Base-by-base conservation (phyloP, 495 filamentous ascomycete species). In the Xylaria nigripes region DNA sequence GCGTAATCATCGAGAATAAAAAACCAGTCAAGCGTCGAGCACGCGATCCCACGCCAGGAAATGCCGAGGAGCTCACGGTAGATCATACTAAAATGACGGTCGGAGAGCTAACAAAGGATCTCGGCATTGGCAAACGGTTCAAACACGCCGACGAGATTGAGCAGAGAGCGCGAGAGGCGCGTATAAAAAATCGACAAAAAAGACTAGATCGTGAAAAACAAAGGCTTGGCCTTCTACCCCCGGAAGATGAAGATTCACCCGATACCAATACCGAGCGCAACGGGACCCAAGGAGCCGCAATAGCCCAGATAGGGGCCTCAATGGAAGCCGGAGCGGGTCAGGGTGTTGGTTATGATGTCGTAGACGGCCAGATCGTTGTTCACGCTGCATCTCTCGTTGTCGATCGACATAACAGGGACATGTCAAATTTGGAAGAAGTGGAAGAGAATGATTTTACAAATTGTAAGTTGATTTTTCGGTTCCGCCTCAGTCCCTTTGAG, bases 371-470 rank as follows among this genome's bases (percentile, higher is more conserved):
- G 59, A 89, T 96, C 56, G 84, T 91, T 6, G 69, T 93, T 12
- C 87, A 95, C 62, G 76, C 86, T 34, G 70, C 75, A n/a, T 86
- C 86, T 0, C 74, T 93, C n/a, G 75, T 82, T 23, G 80, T 96
- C 38, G 85, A 95, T 69, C 81, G 87, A 0, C 87, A 90, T 54
- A 84, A 61, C 44, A 53, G 51, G 29, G 61, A 66, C 25, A 58
- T 61, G 58, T 54, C 56, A 6, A 34, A 38, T 12, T 47, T 85
- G 23, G 83, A 88, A 48, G 79, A 83, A 40, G 73, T 89, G 6
- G 85, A 87, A 60, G 94, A 96, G 64, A 88, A 87, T 65, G 87
- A 91, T 23, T 82, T 95, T 55, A 91, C 89, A 1, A 77, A 81
- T 15, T 78, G 53, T 50, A 45, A 55, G 53, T 38, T 36, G 4